Base-by-base conservation (phyloP, 768 basidiomycete genomes). In the Erythrobasidium yunnanense region DNA sequence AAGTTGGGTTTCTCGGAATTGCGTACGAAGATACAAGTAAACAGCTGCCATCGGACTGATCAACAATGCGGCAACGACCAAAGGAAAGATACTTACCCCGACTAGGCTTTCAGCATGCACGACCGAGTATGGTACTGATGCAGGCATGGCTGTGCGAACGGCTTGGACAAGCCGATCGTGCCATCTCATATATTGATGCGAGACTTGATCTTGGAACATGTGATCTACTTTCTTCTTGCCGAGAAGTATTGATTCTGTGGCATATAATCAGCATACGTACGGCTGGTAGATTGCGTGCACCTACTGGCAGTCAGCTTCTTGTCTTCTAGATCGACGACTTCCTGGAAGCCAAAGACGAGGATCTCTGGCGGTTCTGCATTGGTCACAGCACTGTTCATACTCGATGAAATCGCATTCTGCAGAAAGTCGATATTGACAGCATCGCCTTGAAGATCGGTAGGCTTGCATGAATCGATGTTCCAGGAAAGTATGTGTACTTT, bases 341-440 rank as follows among this genome's bases (percentile, higher is more conserved):
- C 93, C 76, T 99, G 93, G 76, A 97, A 87, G 1, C 91, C 91
- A 71, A 99, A 93, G 2, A 84, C 82, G 69, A 99, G 86, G 71
- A 97, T 85, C 69, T 96, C 92, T 1, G 93, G 88, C 11, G 76
- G 71, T 13, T 87, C 84, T 35, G 86, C 84, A 71, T 85, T 87
- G 2, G 76, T 22, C 27, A 6, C 49, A n/a, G 20, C 45, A 4
- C 22, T 49, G 8, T 46, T 34, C 30, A 63, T 15, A 25, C 33
- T 45, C 20, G 63, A 65, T 13, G 53, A 79, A 11, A 97, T 79
- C 1, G 82, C 83, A 22, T 89, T 81, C n/a, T 81, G 78, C n/a
- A 99, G 78, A 79, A 96, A 91, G 65, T 79, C 82, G 65, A 82
- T 77, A 74, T 91, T 96, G n/a, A 82, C 83, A 1, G 80, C 72